These are phyloP conservation scores for Cronartium ribicola DNA, from an alignment of 1,284 basidiomycete species.

Conservation along the genomic window DNA sequence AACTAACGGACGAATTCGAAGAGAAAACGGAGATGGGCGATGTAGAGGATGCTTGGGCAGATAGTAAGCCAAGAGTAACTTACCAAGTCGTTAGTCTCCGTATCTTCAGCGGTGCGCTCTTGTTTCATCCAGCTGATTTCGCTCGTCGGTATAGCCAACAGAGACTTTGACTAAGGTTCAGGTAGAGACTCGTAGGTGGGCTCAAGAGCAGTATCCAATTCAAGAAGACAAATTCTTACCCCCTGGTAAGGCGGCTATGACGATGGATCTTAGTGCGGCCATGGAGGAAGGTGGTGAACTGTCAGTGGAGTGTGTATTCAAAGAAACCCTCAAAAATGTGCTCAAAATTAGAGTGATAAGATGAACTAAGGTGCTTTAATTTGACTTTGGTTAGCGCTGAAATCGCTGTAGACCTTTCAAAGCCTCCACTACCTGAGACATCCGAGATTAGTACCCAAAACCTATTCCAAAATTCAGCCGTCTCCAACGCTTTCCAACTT, in stretches of 20 bases:
- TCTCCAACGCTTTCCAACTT: slow-evolving; percentile 10
- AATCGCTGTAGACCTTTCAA: neutral
- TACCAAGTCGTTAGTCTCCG: neutral
- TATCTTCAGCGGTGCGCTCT: neutral
- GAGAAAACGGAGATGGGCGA: slow-evolving; percentile 1
- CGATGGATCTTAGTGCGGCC: slow-evolving; percentile 7
- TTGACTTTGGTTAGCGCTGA: neutral
- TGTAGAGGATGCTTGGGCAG: slow-evolving; percentile 17
- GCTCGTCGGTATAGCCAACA: neutral
- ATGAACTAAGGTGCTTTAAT: neutral
- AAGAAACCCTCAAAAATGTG: neutral
- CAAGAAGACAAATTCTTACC: slow-evolving; percentile 14
- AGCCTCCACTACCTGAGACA: slow-evolving; percentile 17
- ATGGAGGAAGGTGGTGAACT: slow-evolving; percentile 12
- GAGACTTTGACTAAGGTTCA: neutral
- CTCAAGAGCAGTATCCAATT: slow-evolving; percentile 2
- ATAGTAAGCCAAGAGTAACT: neutral
- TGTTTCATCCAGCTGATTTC: neutral
- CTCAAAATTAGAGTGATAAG: neutral
- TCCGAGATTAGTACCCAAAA: slow-evolving; percentile 14
- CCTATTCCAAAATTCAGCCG: neutral
- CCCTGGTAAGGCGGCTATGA: slow-evolving; percentile 9
- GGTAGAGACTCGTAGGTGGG: neutral
- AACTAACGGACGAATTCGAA: neutral
- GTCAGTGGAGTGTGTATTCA: slow-evolving; percentile 7